Base-by-base conservation (phyloP, 208 protist species). In the Trypanosoma conorhini region DNA sequence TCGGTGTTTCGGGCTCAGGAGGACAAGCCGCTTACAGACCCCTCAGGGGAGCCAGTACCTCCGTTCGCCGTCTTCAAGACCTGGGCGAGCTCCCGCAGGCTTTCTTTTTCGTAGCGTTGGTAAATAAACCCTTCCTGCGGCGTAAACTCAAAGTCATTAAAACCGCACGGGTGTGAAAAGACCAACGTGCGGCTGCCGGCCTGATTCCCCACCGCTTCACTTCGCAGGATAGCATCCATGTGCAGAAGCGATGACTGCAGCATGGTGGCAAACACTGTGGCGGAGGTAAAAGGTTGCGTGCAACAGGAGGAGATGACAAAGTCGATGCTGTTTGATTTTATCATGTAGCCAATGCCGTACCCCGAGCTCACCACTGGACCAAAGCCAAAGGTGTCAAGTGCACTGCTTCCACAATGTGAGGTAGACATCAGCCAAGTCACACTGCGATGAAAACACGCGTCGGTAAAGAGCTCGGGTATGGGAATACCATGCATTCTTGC, bases 311-410 rank as follows among this genome's bases (percentile, higher is more conserved):
- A 81, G 22, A 83, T 80, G 21, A 72, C 68, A 62, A 83, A 69
- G 13, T 69, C 60, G 35, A 81, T 79, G 15, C 40, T 28, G 0
- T 76, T 77, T 42, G 57, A 12, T 33, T 81, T 81, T 26, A 83
- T 83, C 78, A 83, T 83, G 46, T 83, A 83, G 13, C 78, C 77
- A 51, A 86, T 79, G 22, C 81, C 81, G 67, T 85, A 86, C 5
- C 81, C 81, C 8, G 76, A 62, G 4, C 19, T 26, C 15, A 85
- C 81, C 19, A 86, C 78, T 44, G 81, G 81, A 38, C 81, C 81
- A 51, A 86, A 86, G n/a, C 81, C 81, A 67, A 86, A 86, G 3
- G 62, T 35, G 42, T 63, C 51, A 33, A 86, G 67, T 24, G 81
- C 75, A 24, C 66, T 67, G 42, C 74, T 84, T 40, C 81, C 81